These are phyloP conservation scores for Sporisorium sorghi DNA, from an alignment of 1,284 basidiomycete genomes.

Conservation along the genomic window DNA sequence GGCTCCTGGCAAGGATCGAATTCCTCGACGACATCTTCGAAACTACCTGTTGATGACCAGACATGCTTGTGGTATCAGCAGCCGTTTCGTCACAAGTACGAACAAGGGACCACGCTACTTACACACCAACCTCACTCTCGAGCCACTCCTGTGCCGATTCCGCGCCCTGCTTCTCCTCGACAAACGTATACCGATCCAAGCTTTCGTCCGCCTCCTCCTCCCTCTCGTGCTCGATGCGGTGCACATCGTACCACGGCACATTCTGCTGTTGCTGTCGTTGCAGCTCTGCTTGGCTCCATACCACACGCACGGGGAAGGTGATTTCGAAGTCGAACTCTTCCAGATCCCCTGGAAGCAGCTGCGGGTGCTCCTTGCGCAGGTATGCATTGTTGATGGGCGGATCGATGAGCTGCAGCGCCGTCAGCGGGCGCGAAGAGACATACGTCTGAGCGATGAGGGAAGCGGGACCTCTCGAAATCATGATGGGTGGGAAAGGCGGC, in stretches of 20 bases:
- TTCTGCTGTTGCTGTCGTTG: constrained; percentile 33
- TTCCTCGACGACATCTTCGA: constrained; percentile 9
- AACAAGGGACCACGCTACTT: constrained; percentile 16
- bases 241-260: constrained; percentile 62
- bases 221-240: constrained; percentile 60
- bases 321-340: constrained; percentile 61
- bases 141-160: constrained; percentile 53
- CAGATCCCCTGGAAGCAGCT: constrained; percentile 36
- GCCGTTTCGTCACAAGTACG: background rate
- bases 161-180: constrained; percentile 45
- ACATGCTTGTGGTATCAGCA: background rate
- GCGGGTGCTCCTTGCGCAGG: constrained; percentile 23
- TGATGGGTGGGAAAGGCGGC: constrained; percentile 59
- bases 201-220: constrained; percentile 62
- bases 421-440: constrained; percentile 61
- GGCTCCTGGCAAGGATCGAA: constrained; percentile 10
- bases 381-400: constrained; percentile 58
- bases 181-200: constrained; percentile 57
- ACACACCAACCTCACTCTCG: constrained; percentile 65
- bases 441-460: constrained; percentile 60
- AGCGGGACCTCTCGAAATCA: constrained; percentile 48
- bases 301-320: constrained; percentile 58
- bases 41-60: constrained; percentile 42
- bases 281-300: constrained; percentile 55
- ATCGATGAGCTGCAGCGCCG: constrained; percentile 59